phyloP scores from a whole-genome alignment of 805 yeast genomes.

The Zygosaccharomyces kombuchaensis region DNA sequence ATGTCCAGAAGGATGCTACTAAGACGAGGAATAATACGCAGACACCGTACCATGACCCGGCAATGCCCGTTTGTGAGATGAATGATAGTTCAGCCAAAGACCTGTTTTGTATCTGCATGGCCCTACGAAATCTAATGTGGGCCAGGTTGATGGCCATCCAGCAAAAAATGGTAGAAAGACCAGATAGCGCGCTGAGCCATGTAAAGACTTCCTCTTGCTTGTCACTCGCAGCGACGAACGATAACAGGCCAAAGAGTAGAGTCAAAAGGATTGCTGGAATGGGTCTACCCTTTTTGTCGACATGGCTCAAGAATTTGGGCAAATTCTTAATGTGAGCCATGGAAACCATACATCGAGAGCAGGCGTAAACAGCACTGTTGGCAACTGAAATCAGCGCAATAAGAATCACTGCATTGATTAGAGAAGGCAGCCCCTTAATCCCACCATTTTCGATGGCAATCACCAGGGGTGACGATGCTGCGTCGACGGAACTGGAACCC shows the following conservation, averaged over 20 bases:
- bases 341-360: conserved; percentile 64
- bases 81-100: conserved; percentile 57
- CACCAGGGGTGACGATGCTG: conserved; percentile 69
- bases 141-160: conserved; percentile 51
- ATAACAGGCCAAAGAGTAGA: conserved; percentile 51
- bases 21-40: conserved; percentile 51
- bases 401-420: conserved; percentile 66
- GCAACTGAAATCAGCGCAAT: conserved; percentile 70
- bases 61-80: conserved; percentile 57
- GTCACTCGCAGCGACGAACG: conserved; percentile 49
- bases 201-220: conserved; percentile 47
- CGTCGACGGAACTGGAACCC: conserved; percentile 47
- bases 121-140: conserved; percentile 53
- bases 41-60: conserved; percentile 59
- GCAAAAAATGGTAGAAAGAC: conserved; percentile 48
- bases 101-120: conserved; percentile 53
- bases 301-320: conserved; percentile 57
- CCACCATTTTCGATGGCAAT: conserved; percentile 67
- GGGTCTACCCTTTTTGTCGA: conserved; percentile 78
- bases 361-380: conserved; percentile 65
- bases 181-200: conserved; percentile 53
- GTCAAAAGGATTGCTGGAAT: conserved; percentile 43
- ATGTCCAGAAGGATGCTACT: conserved; percentile 73
- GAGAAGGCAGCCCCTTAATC: conserved; percentile 60
- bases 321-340: conserved; percentile 63